Base-by-base conservation (phyloP, 208 protist species). In the Leishmania amazonensis region DNA sequence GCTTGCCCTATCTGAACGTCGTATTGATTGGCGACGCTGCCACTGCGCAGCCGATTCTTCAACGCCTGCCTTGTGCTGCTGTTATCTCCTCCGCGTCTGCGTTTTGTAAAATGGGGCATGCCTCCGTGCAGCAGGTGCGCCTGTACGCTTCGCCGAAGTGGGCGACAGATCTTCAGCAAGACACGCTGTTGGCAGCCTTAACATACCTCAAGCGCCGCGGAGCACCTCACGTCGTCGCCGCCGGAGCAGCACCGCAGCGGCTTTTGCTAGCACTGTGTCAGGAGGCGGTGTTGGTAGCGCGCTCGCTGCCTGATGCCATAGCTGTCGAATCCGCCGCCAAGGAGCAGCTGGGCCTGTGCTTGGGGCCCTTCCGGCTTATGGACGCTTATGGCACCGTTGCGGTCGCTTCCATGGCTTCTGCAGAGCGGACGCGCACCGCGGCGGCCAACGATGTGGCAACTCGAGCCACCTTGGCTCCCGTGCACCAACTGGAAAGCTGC, bases 121-220 rank as follows among this genome's bases (percentile, higher is more conserved):
- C 83, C 19, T 87, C 79, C 68, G 75, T 95, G 75, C 93, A 95
- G 85, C 87, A 94, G 83, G 89, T 96, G 81, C 88, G 89, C 24
- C 75, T 92, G 45, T 95, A 89, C 84, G 78, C 88, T 9, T 72
- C 80, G 49, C 53, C 82, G n/a, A 79, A 79, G 21, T 93, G 89
- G 81, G 84, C 89, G n/a, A 42, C 51, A 13, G 87, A 92, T 51
- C 78, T 90, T 19, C 83, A 86, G 80, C 79, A 89, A 40, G 88
- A 90, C 79, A 88, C 85, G 13, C 60, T 93, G 31, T 80, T 89
- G 28, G 88, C 93, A 19, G 90, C 91, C 0, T 72, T 92, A 35
- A 78, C 89, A 11, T 94, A 94, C 79, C 79, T 95, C 60, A 87
- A 92, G 83, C 74, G 75, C 19, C 58, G 78, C 47, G 58, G 60